Conservation (phyloP, 345 rosid species). For the Psidium guajava region DNA sequence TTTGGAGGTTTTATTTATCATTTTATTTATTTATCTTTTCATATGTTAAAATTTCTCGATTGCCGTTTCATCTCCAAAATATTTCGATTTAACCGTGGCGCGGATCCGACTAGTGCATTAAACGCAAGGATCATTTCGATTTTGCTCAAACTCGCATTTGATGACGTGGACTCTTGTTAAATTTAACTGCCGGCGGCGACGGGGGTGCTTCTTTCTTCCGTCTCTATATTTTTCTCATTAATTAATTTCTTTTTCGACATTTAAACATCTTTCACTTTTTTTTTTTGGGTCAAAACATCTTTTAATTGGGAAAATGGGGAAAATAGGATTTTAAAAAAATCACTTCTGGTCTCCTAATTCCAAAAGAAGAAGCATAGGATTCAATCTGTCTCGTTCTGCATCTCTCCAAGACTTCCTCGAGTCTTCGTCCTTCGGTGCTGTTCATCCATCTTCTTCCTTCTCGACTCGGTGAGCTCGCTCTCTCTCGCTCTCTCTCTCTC, state of each 20-base stretch:
- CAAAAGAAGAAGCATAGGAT: neutral
- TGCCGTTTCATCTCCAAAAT: fast-evolving
- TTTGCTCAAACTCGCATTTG: neutral
- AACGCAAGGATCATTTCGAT: neutral
- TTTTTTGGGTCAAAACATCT: neutral
- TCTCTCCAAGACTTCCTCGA: neutral
- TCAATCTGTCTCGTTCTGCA: neutral
- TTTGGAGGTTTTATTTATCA: neutral
- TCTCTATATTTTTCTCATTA: neutral
- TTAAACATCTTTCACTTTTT: neutral
- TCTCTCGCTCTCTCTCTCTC: neutral
- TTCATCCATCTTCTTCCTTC: neutral
- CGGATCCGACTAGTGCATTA: neutral
- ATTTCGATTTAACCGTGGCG: fast-evolving
- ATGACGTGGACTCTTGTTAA: neutral
- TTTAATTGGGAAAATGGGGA: neutral
- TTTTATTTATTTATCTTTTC: neutral
- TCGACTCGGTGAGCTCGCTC: neutral
- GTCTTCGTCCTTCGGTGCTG: neutral
- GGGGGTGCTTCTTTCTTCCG: neutral
- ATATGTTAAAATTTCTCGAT: neutral
- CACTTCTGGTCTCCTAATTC: neutral
- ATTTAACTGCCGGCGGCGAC: too few species aligned
- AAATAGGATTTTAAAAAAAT: neutral
- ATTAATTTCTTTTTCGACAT: neutral